A percentile compares a stretch with the other conserved stretches of the same genome.
Evolutionary conservation across 345 rosid species (phyloP).

Genomic region (Lepidium aucheri): DNA sequence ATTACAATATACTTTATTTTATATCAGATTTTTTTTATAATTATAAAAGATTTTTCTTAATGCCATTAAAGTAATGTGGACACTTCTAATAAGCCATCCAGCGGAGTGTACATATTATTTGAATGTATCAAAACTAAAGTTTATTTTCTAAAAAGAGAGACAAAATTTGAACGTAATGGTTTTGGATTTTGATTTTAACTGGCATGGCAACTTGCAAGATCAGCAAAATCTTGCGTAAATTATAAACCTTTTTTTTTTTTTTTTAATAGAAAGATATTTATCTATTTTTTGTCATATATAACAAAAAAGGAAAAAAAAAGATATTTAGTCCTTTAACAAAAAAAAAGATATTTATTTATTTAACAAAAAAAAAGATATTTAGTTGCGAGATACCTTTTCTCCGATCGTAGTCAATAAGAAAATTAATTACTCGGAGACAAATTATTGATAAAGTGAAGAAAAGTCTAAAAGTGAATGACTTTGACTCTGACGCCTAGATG

Average conservation of each 20-base stretch:
- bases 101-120: neutral
- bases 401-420: neutral
- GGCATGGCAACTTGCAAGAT: neutral
- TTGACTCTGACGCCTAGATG: neutral
- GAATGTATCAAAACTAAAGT: no score
- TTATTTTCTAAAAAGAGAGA: no score
- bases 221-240: neutral
- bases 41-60: neutral
- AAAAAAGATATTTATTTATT: neutral
- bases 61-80: no score
- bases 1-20: neutral
- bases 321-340: neutral
- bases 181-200: neutral
- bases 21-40: neutral
- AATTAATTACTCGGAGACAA: neutral
- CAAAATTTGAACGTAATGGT: neutral
- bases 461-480: conserved; percentile 12
- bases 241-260: no score
- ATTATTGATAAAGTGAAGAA: neutral
- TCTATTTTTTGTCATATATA: no score
- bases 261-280: no score
- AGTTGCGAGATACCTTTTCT: neutral
- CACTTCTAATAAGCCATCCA: neutral
- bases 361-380: neutral
- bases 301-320: neutral